Evolutionary conservation across 768 basidiomycete genomes (phyloP).

Genomic region (Xanthoconium purpureum): DNA sequence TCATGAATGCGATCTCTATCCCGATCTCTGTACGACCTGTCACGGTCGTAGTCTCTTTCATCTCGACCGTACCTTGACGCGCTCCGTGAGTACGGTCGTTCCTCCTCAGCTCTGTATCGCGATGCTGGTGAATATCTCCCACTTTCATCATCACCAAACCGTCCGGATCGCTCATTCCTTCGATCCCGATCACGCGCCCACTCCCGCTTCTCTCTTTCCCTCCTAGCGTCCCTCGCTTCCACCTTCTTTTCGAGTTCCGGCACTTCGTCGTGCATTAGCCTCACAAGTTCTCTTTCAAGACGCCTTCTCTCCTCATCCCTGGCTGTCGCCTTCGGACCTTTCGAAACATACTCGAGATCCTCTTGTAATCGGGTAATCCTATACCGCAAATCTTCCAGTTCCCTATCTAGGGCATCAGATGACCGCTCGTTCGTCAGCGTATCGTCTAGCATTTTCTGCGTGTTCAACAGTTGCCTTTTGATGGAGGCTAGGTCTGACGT

Average conservation of each 20-base stretch:
- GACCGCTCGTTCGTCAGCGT: conserved; percentile 69
- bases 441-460: conserved; percentile 77
- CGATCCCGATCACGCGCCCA: conserved; percentile 77
- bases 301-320: conserved; percentile 85
- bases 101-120: conserved; percentile 42
- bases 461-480: conserved; percentile 77
- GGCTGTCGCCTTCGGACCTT: conserved; percentile 63
- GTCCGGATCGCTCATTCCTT: conserved; percentile 76
- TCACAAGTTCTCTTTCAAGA: conserved; percentile 83
- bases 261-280: conserved; percentile 84
- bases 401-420: conserved; percentile 88
- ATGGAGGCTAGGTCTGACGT: conserved; percentile 78
- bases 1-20: conserved; percentile 18
- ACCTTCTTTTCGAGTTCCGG: conserved; percentile 88
- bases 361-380: conserved; percentile 85
- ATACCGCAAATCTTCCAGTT: conserved; percentile 82
- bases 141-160: conserved; percentile 51
- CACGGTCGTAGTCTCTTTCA: conserved; percentile 38
- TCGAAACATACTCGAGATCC: conserved; percentile 83
- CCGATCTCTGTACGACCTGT: conserved; percentile 31
- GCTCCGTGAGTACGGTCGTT: conserved; percentile 54
- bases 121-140: conserved; percentile 33
- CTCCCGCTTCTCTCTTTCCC: conserved; percentile 74
- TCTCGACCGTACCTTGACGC: conserved; percentile 33
- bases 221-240: conserved; percentile 71